phyloP scores from a whole-genome alignment of 345 rosid genomes.

The Erysimum cheiranthoides region DNA sequence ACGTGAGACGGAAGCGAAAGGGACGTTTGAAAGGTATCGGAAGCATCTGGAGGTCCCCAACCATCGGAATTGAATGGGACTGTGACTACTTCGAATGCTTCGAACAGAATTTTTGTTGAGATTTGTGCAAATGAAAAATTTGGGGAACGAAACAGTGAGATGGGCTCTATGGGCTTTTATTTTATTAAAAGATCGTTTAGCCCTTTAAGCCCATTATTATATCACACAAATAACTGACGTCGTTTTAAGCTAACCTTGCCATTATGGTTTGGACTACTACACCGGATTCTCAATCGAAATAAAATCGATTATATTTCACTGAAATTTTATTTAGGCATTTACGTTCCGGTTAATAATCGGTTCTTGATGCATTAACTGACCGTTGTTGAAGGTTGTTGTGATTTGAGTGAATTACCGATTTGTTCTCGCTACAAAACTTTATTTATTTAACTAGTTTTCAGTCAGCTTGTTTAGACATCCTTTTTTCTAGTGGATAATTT shows the following conservation, averaged over 20 bases:
- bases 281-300: constrained; percentile 10
- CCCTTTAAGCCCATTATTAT: constrained; percentile 6
- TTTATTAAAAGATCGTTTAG: neutral
- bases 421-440: neutral
- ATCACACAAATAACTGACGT: neutral
- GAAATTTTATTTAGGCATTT: too few species aligned
- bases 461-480: too few species aligned
- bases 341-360: too few species aligned
- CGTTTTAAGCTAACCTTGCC: too few species aligned
- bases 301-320: too few species aligned
- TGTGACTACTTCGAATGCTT: constrained; percentile 74
- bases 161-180: constrained; percentile 19
- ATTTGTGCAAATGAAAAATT: constrained; percentile 8
- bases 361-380: neutral
- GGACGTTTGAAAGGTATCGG: constrained; percentile 50
- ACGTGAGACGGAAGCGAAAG: constrained; percentile 86
- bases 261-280: constrained; percentile 9
- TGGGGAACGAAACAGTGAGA: neutral
- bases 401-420: too few species aligned
- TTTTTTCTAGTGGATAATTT: too few species aligned
- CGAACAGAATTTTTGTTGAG: constrained; percentile 41
- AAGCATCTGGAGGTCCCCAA: constrained; percentile 79
- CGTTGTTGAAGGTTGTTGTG: neutral
- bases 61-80: constrained; percentile 95
- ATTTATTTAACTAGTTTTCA: too few species aligned